Evolutionary conservation across 805 yeast species (phyloP).

Genomic region (Metschnikowia gelsemii): DNA sequence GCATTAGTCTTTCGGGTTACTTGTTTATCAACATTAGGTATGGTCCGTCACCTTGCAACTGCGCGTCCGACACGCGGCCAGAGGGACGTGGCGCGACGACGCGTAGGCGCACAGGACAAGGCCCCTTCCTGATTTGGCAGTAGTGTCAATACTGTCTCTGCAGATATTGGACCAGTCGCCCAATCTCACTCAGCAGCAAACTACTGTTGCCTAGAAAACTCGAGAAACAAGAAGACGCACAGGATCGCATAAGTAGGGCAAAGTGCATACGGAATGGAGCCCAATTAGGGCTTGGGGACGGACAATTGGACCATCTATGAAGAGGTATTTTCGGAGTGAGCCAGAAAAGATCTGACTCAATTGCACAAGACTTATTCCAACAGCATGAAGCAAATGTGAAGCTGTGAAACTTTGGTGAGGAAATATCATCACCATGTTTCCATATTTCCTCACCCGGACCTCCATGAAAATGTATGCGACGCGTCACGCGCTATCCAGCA

Average conservation of each 20-base stretch:
- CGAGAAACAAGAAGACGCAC: not conserved
- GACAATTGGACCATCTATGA: too few relatives aligned
- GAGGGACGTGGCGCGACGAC: conserved; percentile 7
- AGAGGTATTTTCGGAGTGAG: too few relatives aligned
- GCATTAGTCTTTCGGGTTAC: not conserved
- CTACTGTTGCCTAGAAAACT: not conserved
- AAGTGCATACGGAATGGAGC: too few relatives aligned
- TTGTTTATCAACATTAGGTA: not conserved
- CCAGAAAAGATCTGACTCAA: too few relatives aligned
- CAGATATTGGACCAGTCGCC: conserved; percentile 1
- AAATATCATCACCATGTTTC: not conserved
- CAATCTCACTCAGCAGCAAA: not conserved
- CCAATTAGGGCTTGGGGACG: too few relatives aligned
- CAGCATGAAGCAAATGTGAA: too few relatives aligned
- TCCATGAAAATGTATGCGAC: not conserved
- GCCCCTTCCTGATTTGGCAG: not conserved
- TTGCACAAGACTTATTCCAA: too few relatives aligned
- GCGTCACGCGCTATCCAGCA: conserved; percentile 1
- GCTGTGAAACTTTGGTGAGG: too few relatives aligned
- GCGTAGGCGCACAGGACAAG: not conserved
- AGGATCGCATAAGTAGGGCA: not conserved
- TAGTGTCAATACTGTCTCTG: not conserved
- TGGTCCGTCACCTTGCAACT: not conserved
- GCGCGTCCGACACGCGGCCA: conserved; percentile 2
- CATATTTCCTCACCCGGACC: too few relatives aligned